Evolutionary conservation across 345 rosid species (phyloP), one percentile per base, ranked within the genome.

Genomic region (Eucalyptus erythrocorys): DNA sequence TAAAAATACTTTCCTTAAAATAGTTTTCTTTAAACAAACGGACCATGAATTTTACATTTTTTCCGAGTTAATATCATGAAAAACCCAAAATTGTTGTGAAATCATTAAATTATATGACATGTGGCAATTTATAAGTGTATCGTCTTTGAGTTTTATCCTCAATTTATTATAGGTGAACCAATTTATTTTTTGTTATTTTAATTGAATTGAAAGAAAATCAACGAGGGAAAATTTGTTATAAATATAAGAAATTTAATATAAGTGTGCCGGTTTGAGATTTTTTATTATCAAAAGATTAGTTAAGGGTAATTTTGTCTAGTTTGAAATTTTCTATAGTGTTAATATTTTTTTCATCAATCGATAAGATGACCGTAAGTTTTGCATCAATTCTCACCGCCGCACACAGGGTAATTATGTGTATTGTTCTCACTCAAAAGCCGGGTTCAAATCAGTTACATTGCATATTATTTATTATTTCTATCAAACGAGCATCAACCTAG

Each of bases 221-320:
- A 51, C 1, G 0, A 0, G 4, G 2, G 5, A 0, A 21, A 51
- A 51, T 19, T 51, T 51, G 26, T 19, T 24, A 51, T 19, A 19
- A 0, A 51, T 51, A 51, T 19, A 51, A 51, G 7, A 51, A 7
- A 51, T 3, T 7, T 19, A 0, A 7, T 7, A 51, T 51, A 19
- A 19, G 4, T 1, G 1, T 7, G 0, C 0, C 0, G 3, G 0
- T 50, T 51, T 3, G 1, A 19, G 2, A 0, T 19, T 51, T 21
- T 51, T 51, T 49, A 0, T 5, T 49, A 4, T 51, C 1, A 51
- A 51, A 1, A 51, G 4, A 51, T 1, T 1, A 51, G 57, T 7
- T 21, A 51, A 21, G 26, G 57, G 1, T 7, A 21, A 51, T 0
- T 51, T 51, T 51, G 1, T 21, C 1, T 51, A 51, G 4, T 21